Percentiles rank a stretch among this genome's conserved stretches.
Conservation (phyloP, 352 stramenopile genomes). For the Ochromonadaceae sp. region DNA sequence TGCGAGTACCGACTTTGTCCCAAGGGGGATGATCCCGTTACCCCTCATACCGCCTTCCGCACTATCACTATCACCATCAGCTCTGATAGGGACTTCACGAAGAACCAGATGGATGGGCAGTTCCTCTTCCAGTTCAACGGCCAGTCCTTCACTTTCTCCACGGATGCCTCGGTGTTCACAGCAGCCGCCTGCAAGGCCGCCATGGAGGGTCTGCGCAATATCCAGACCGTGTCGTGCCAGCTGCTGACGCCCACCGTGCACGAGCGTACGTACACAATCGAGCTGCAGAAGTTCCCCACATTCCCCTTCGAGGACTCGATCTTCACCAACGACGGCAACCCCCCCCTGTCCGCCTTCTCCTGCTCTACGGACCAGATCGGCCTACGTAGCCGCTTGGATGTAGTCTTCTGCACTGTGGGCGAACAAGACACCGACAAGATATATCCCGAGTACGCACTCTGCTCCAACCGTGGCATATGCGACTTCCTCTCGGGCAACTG, state of each 20-base stretch:
- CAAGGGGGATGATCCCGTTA: conserved; percentile 62
- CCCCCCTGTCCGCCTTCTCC: conserved; percentile 46
- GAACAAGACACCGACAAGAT: background rate
- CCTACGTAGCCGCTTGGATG: background rate
- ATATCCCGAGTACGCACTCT: conserved; percentile 29
- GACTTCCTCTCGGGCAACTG: conserved; percentile 32
- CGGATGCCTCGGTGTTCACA: background rate
- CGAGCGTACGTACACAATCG: conserved; percentile 39
- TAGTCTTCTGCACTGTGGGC: background rate
- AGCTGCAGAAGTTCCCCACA: conserved; percentile 44
- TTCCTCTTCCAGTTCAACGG: conserved; percentile 32
- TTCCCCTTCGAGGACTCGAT: conserved; percentile 58
- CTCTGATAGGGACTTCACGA: conserved; percentile 21
- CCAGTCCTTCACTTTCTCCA: background rate
- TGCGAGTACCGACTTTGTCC: conserved; percentile 55
- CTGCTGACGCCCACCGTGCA: background rate
- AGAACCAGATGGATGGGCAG: conserved; percentile 13
- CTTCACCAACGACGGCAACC: conserved; percentile 52
- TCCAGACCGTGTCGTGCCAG: conserved; percentile 22
- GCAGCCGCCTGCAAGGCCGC: conserved; percentile 21
- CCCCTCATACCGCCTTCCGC: conserved; percentile 42
- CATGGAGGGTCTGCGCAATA: conserved; percentile 26
- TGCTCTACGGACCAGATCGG: conserved; percentile 41
- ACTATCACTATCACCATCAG: conserved; percentile 44
- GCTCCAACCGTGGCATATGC: conserved; percentile 33